Conservation (phyloP, 495 filamentous ascomycete genomes). For the Annulohypoxylon nitens region DNA sequence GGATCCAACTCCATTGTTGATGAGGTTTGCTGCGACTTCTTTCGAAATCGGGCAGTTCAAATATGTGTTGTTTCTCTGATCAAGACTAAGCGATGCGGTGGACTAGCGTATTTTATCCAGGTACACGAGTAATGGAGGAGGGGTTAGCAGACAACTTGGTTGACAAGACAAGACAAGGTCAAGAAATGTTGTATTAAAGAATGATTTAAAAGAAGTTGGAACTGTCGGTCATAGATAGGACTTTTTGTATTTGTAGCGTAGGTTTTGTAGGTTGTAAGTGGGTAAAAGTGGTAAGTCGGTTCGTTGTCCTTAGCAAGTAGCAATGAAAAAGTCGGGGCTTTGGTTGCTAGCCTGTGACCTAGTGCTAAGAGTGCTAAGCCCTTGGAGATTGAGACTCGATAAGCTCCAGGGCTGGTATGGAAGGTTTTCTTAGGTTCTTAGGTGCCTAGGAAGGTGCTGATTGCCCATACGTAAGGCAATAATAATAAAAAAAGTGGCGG, state of each 20-base stretch:
- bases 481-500: constrained; percentile 40
- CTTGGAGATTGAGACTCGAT: constrained; percentile 29
- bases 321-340: constrained; percentile 35
- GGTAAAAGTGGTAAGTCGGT: constrained; percentile 23
- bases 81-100: constrained; percentile 2
- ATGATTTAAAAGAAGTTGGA: constrained; percentile 15
- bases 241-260: constrained; percentile 34
- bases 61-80: constrained; percentile 6
- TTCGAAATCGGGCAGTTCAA: constrained; percentile 30
- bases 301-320: constrained; percentile 29
- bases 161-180: background rate
- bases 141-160: background rate
- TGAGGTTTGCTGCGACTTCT: constrained; percentile 44
- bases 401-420: constrained; percentile 12
- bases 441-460: too few species aligned
- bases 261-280: constrained; percentile 23
- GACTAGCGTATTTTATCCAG: constrained; percentile 18
- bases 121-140: constrained; percentile 9
- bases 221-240: constrained; percentile 24
- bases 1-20: constrained; percentile 73
- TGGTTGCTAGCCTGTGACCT: background rate
- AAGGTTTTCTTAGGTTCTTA: background rate
- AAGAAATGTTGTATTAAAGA: constrained; percentile 31
- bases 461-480: constrained; percentile 8
- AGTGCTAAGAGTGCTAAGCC: too few species aligned